phyloP scores from a whole-genome alignment of 1,284 basidiomycete species.

The Ustilago cynodontis region DNA sequence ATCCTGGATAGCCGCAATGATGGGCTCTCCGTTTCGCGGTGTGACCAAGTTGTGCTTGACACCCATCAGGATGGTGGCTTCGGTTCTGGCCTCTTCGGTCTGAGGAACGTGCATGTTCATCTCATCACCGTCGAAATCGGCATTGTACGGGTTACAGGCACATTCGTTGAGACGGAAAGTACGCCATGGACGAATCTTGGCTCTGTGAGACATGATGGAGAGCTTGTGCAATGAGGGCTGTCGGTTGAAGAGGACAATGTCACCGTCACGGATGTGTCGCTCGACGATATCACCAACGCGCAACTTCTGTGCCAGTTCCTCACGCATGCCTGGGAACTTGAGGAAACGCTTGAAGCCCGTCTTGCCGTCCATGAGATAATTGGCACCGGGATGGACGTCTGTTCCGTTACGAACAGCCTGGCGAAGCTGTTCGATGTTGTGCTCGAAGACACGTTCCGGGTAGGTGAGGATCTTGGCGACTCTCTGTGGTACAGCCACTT shows the following conservation, averaged over 20 bases:
- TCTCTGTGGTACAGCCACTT: slow-evolving; percentile 87
- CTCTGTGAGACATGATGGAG: slow-evolving; percentile 95
- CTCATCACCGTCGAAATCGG: slow-evolving; percentile 99
- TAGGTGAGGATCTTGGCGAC: slow-evolving; percentile 97
- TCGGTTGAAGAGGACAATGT: slow-evolving; percentile 98
- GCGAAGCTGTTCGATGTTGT: slow-evolving; percentile 86
- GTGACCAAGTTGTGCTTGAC: slow-evolving; percentile 97
- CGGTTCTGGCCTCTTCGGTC: slow-evolving; percentile 97
- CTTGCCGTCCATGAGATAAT: slow-evolving; percentile 81
- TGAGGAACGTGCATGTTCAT: slow-evolving; percentile 99
- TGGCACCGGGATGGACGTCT: slow-evolving; percentile 94
- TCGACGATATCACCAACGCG: slow-evolving; percentile 90
- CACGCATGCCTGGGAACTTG: slow-evolving; percentile 65
- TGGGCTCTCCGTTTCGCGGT: slow-evolving; percentile 66
- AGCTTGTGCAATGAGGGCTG: slow-evolving; percentile 90
- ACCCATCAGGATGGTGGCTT: slow-evolving; percentile 97
- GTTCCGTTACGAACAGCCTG: slow-evolving; percentile 88
- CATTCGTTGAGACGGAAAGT: slow-evolving; percentile 99
- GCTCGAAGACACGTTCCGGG: slow-evolving; percentile 91
- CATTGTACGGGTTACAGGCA: slow-evolving; percentile 99
- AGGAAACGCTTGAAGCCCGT: slow-evolving; percentile 79
- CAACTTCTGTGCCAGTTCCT: slow-evolving; percentile 77
- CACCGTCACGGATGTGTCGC: slow-evolving; percentile 93
- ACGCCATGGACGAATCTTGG: slow-evolving; percentile 94
- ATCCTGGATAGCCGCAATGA: slow-evolving; percentile 69